Conservation (phyloP, 2,329 filamentous ascomycete species). For the Sordariomycetes sp. region DNA sequence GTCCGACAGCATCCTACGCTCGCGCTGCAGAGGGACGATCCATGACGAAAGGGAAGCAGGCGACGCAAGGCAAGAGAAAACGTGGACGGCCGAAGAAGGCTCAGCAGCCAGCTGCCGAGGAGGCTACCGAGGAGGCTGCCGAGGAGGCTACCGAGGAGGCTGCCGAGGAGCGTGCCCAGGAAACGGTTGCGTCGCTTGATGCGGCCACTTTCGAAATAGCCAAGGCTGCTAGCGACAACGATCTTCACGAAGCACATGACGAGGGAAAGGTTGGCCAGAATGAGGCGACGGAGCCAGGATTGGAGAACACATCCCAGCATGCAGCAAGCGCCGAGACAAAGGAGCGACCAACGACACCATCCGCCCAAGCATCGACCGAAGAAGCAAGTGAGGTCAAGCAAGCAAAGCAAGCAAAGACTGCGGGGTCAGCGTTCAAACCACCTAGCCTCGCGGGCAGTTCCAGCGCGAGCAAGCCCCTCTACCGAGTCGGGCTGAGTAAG, state of each 20-base stretch:
- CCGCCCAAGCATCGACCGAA: no score
- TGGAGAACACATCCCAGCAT: no score
- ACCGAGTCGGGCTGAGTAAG: constrained; percentile 43
- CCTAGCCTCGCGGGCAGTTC: not conserved
- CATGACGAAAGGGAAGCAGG: constrained; percentile 6
- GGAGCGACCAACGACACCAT: no score
- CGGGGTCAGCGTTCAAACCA: constrained; percentile 4
- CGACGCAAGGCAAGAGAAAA: constrained; percentile 20
- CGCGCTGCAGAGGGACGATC: no score
- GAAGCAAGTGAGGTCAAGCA: constrained; percentile 6
- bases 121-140: constrained; percentile 1
- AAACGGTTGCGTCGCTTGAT: not conserved
- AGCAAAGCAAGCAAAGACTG: no score
- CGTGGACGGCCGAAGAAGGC: constrained; percentile 33
- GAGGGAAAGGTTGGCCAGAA: no score
- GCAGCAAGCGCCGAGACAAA: no score
- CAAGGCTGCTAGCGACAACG: no score
- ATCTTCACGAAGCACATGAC: no score
- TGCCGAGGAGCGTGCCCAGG: not conserved
- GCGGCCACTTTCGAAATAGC: not conserved
- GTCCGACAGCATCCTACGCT: no score
- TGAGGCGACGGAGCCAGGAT: not conserved
- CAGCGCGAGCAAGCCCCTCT: constrained; percentile 26
- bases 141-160: not conserved
- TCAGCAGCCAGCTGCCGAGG: constrained; percentile 9